Percentiles rank a stretch among this genome's conserved stretches.
Evolutionary conservation across 139 green algal species (phyloP).

Genomic region (Edaphochlamys debaryana): DNA sequence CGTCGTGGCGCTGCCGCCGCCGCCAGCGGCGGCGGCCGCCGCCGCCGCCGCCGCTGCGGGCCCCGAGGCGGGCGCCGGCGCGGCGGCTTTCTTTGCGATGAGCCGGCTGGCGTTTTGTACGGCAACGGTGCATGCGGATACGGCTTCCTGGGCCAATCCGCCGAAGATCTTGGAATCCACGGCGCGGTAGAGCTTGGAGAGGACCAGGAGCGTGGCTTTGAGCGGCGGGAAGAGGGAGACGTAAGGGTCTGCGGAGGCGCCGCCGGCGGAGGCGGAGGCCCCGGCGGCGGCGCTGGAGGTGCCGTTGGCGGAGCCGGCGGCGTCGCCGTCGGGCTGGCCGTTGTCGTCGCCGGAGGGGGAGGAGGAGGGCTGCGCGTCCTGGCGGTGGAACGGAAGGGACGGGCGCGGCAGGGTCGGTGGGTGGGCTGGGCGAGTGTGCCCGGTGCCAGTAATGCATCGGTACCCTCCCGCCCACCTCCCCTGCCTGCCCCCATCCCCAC

Average conservation of each 20-base stretch:
- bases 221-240: constrained; percentile 86
- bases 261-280: neutral
- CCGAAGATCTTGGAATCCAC: constrained; percentile 87
- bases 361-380: neutral
- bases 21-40: constrained; percentile 25
- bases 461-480: too few relatives aligned
- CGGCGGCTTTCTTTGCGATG: constrained; percentile 20
- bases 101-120: constrained; percentile 71
- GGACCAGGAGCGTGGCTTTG: constrained; percentile 77
- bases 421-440: too few relatives aligned
- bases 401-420: too few relatives aligned
- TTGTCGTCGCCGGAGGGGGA: neutral
- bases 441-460: too few relatives aligned
- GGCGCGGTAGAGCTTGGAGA: constrained; percentile 92
- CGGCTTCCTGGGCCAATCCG: constrained; percentile 90
- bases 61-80: neutral
- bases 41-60: constrained; percentile 19
- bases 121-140: constrained; percentile 76
- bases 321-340: neutral
- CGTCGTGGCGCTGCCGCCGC: constrained; percentile 40
- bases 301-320: neutral
- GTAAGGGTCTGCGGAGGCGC: constrained; percentile 31
- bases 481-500: too few relatives aligned
- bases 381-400: too few relatives aligned
- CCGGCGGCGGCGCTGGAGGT: neutral